Conservation (phyloP, 495 filamentous ascomycete genomes). For the Aspergillus sclerotiicarbonarius region DNA sequence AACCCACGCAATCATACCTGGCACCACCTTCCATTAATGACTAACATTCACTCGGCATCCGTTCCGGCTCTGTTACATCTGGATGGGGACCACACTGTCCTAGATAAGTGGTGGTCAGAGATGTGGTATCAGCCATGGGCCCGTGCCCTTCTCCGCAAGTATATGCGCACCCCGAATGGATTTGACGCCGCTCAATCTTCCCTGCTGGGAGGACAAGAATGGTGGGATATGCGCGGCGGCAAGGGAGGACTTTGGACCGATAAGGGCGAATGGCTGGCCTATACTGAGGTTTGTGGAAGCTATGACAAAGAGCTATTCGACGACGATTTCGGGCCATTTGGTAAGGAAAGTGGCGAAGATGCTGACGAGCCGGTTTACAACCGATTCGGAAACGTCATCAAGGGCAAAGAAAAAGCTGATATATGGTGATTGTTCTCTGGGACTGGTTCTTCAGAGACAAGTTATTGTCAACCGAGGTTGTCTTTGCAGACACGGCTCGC, state of each 20-base stretch:
- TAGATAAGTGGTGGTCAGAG: constrained; percentile 49
- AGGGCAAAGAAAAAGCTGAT: constrained; percentile 31
- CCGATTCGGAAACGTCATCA: constrained; percentile 38
- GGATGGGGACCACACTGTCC: constrained; percentile 42
- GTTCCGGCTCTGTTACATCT: constrained; percentile 53
- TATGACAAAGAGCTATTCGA: constrained; percentile 51
- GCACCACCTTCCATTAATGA: constrained; percentile 50
- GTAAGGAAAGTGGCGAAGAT: constrained; percentile 65
- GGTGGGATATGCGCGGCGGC: constrained; percentile 56
- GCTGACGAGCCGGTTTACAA: constrained; percentile 57
- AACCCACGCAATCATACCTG: constrained; percentile 39
- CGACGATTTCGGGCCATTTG: constrained; percentile 39
- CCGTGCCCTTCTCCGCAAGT: constrained; percentile 50
- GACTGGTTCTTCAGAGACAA: constrained; percentile 2
- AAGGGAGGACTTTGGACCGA: constrained; percentile 62
- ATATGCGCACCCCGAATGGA: constrained; percentile 45
- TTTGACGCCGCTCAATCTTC: constrained; percentile 44
- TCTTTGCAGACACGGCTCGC: background rate
- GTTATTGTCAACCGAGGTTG: background rate
- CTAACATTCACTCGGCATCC: constrained; percentile 49
- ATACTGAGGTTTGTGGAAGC: constrained; percentile 53
- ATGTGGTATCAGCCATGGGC: constrained; percentile 59
- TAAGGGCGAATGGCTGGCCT: constrained; percentile 50
- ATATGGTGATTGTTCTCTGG: constrained; percentile 1
- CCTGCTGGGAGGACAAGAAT: constrained; percentile 47